Evolutionary conservation across 768 basidiomycete genomes (phyloP).

Genomic region (Suillus fuscotomentosus): DNA sequence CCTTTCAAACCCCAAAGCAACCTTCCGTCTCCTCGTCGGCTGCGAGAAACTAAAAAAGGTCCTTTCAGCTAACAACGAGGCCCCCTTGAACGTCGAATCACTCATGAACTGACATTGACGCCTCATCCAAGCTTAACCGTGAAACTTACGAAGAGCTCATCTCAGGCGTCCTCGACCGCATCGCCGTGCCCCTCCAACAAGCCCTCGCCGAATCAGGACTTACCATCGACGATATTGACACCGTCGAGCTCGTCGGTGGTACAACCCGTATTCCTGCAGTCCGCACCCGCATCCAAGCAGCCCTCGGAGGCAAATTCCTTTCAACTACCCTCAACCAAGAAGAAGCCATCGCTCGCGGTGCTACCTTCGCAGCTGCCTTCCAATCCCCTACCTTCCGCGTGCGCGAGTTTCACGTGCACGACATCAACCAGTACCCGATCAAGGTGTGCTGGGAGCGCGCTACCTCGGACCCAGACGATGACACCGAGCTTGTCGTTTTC

Average conservation of each 20-base stretch:
- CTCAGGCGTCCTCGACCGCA: conserved; percentile 69
- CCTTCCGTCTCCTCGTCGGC: conserved; percentile 83
- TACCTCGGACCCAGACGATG: conserved; percentile 78
- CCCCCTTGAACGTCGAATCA: conserved; percentile 89
- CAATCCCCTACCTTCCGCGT: conserved; percentile 98
- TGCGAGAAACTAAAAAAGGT: conserved; percentile 97
- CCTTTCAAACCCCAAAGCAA: conserved; percentile 84
- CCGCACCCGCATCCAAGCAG: conserved; percentile 80
- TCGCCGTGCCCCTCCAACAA: conserved; percentile 69
- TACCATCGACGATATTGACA: conserved; percentile 80
- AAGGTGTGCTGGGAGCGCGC: conserved; percentile 84
- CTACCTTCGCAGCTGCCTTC: conserved; percentile 96
- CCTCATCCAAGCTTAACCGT: conserved; percentile 78
- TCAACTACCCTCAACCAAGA: conserved; percentile 96
- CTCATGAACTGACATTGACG: conserved; percentile 97
- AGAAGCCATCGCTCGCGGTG: conserved; percentile 93
- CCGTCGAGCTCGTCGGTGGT: conserved; percentile 93
- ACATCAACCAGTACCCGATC: conserved; percentile 86
- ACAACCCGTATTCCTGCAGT: conserved; percentile 92
- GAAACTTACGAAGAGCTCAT: conserved; percentile 84
- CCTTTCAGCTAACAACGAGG: conserved; percentile 89
- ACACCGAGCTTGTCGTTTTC: conserved; percentile 91
- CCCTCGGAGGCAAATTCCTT: conserved; percentile 81
- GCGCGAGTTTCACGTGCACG: conserved; percentile 88
- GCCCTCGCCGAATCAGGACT: conserved; percentile 83